Conservation (phyloP, 192 early-diverging fungal genomes). For the Entomortierella chlamydospora region DNA sequence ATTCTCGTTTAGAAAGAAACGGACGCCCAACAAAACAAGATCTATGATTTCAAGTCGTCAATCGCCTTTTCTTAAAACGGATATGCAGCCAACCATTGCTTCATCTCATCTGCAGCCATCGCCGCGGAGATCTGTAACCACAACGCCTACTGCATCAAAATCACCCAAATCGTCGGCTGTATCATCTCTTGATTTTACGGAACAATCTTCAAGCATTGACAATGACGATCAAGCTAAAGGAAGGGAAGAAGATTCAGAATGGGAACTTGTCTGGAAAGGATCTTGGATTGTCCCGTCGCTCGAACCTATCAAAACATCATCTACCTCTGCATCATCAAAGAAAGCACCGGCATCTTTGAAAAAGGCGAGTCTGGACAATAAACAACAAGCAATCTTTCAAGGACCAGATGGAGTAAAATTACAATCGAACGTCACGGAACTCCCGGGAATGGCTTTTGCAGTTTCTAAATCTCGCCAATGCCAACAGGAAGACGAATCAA, state of each 20-base stretch:
- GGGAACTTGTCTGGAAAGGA: slow-evolving; percentile 33
- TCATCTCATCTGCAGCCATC: neutral
- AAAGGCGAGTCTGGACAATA: slow-evolving; percentile 15
- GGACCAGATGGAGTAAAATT: slow-evolving; percentile 23
- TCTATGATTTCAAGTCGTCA: neutral
- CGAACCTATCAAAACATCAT: slow-evolving; percentile 7
- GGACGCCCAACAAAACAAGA: neutral
- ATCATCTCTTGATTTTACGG: no score
- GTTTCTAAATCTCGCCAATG: neutral
- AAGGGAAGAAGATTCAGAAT: slow-evolving; percentile 2
- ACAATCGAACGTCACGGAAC: slow-evolving; percentile 26
- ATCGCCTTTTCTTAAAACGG: neutral
- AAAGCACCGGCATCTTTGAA: slow-evolving; percentile 7
- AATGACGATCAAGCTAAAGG: neutral
- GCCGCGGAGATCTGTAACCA: neutral
- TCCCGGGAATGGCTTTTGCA: slow-evolving; percentile 21
- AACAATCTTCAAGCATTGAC: neutral
- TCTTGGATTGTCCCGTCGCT: slow-evolving; percentile 39
- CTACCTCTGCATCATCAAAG: neutral
- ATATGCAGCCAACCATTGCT: neutral
- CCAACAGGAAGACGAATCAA: neutral
- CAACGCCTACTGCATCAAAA: neutral
- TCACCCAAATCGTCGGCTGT: neutral
- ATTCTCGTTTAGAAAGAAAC: slow-evolving; percentile 24
- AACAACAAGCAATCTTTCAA: slow-evolving; percentile 20